Base-by-base conservation (phyloP, 2,329 filamentous ascomycete genomes). In the Coniochaeta sp. region DNA sequence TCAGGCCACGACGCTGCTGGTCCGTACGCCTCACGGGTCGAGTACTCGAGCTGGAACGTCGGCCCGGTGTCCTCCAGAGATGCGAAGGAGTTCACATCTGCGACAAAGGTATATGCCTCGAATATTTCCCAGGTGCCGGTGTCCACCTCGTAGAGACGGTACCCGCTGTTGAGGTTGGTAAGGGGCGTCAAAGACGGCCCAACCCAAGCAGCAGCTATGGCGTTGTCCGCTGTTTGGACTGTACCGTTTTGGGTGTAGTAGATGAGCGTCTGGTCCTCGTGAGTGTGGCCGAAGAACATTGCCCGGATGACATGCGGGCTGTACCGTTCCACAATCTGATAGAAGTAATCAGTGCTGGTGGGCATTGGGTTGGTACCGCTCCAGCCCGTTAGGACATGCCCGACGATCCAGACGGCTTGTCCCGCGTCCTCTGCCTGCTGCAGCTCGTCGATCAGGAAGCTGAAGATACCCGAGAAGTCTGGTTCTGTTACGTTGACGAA, bases 361-460 rank as follows among this genome's bases (percentile, higher is more conserved):
- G 78, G 78, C 67, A 79, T 74, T 2, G 81, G 77, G 60, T 84
- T 84, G 2, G 69, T 70, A 28, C 81, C 82, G 65, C 84, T 81
- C 79, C 81, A 85, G 8, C 82, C 82, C 26, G 75, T 77, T 9
- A 82, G 74, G 14, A 85, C 80, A 59, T 80, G 77, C 1, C 73
- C 72, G 47, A 78, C 73, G 8, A 80, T 70, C 67, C 74, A 78
- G 34, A 75, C 77, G 22, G 75, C 72, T 59, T 77, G 68, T 26
- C 69, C 68, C 1, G 70, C 68, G 16, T 69, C 67, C 60, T 79
- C 76, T n/a, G 77, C 75, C 22, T 71, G 68, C 60, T 76, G 71
- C 0, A 80, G 71, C 47, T 52, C 47, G n/a, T 52, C 47, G 38
- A 77, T 75, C 7, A 79, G 70, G 69, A 76, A 79, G n/a, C 70